Evolutionary conservation across 108 stramenopile species (phyloP).

Genomic region (Skeletonema grethae): DNA sequence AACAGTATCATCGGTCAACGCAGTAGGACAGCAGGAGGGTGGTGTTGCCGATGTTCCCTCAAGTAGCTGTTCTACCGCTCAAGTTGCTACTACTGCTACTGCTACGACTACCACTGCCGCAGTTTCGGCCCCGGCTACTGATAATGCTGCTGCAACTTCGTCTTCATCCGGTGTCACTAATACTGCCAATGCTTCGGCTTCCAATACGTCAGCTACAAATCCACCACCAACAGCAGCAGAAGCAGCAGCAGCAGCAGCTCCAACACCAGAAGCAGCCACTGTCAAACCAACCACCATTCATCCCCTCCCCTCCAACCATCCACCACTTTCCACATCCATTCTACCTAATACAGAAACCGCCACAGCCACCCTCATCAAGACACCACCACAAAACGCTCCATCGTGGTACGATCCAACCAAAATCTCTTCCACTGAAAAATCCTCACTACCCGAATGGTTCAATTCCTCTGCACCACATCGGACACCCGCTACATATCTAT

Average conservation of each 20-base stretch:
- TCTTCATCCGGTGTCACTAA: not conserved
- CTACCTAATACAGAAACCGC: slow-evolving; percentile 7
- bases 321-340: slow-evolving; percentile 39
- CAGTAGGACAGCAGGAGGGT: not conserved
- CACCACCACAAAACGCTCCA: slow-evolving; percentile 49
- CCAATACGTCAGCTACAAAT: not conserved
- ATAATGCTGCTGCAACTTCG: not conserved
- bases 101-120: not conserved
- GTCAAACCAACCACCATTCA: slow-evolving; percentile 4
- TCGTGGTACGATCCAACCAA: slow-evolving; percentile 71
- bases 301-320: slow-evolving; percentile 23
- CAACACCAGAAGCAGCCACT: slow-evolving; percentile 3
- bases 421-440: slow-evolving; percentile 70
- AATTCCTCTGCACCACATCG: slow-evolving; percentile 76
- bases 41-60: slow-evolving; percentile 6
- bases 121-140: not conserved
- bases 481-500: slow-evolving; percentile 61
- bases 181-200: not conserved
- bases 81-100: not conserved
- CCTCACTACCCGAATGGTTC: slow-evolving; percentile 87
- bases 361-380: slow-evolving; percentile 49
- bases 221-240: not conserved
- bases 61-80: not conserved
- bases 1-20: not conserved
- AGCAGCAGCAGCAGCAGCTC: not conserved